A percentile compares a stretch with the other conserved stretches of the same genome.
Conservation (phyloP, 2,329 filamentous ascomycete genomes). For the Cladosporium colombiae region DNA sequence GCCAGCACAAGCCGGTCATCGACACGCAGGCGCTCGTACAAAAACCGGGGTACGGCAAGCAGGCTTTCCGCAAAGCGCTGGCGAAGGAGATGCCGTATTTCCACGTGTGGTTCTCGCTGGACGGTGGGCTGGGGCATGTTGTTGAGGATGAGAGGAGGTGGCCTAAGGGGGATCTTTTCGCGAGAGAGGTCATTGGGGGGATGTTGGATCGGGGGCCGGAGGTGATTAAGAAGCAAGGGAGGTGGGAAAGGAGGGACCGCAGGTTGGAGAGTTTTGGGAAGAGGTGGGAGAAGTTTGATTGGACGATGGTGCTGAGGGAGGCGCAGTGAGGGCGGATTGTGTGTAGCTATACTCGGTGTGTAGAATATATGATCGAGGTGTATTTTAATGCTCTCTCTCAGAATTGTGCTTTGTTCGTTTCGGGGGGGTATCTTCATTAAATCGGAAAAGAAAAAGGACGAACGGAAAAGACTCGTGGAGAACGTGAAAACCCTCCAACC, state of each 20-base stretch:
- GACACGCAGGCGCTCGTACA: constrained; percentile 69
- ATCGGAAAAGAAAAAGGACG: neutral
- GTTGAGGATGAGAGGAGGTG: constrained; percentile 83
- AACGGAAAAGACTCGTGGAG: neutral
- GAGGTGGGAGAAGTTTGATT: constrained; percentile 91
- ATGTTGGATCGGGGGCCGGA: constrained; percentile 84
- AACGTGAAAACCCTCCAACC: neutral
- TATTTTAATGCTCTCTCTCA: neutral
- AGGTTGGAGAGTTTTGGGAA: constrained; percentile 78
- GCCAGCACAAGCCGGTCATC: constrained; percentile 91
- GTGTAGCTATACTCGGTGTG: neutral
- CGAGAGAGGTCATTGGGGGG: constrained; percentile 85
- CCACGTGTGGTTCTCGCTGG: constrained; percentile 91
- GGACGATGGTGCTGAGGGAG: constrained; percentile 66
- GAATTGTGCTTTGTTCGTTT: neutral
- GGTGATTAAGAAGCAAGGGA: constrained; percentile 84
- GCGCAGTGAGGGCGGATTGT: neutral
- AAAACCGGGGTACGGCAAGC: constrained; percentile 69
- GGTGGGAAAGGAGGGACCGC: constrained; percentile 71
- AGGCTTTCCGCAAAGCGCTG: constrained; percentile 78
- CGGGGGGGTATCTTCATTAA: constrained; percentile 5
- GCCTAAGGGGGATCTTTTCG: constrained; percentile 91
- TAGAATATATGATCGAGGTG: neutral
- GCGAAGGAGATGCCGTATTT: constrained; percentile 99
- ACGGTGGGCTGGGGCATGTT: constrained; percentile 88